Evolutionary conservation across 352 stramenopile species (phyloP).

Genomic region (Globisporangium canariense): DNA sequence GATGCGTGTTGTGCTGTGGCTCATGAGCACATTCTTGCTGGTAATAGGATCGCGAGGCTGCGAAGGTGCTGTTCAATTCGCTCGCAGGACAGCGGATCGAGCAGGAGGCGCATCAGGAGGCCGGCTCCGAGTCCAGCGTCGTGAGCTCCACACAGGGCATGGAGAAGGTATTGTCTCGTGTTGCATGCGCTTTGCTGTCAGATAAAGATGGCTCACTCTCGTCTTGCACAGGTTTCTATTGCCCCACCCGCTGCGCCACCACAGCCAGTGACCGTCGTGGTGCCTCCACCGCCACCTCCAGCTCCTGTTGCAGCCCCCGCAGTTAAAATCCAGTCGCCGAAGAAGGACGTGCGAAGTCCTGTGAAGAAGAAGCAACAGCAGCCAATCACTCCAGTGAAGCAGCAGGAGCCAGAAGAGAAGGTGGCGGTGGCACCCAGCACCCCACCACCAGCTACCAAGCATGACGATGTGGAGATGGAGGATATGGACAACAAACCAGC

Average conservation of each 20-base stretch:
- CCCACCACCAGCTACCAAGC: not conserved
- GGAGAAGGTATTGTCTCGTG: slow-evolving; percentile 22
- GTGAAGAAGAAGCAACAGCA: slow-evolving; percentile 12
- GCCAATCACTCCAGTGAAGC: not conserved
- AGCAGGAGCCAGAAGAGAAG: slow-evolving; percentile 9
- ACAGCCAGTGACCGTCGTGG: slow-evolving; percentile 17
- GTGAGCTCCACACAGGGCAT: slow-evolving; percentile 37
- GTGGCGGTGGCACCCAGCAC: slow-evolving; percentile 11
- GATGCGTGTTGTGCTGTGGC: not conserved
- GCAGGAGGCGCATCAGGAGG: slow-evolving; percentile 48
- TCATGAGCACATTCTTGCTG: slow-evolving; percentile 1
- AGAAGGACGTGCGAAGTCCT: slow-evolving; percentile 20
- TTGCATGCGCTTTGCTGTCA: not conserved
- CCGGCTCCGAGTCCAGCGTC: slow-evolving; percentile 26
- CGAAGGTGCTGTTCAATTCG: slow-evolving; percentile 72
- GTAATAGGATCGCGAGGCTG: slow-evolving; percentile 68
- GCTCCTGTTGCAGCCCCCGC: slow-evolving; percentile 4
- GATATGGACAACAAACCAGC: slow-evolving; percentile 16
- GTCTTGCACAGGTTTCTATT: slow-evolving; percentile 26
- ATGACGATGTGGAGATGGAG: slow-evolving; percentile 57
- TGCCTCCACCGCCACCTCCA: slow-evolving; percentile 29
- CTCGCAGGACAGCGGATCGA: slow-evolving; percentile 62
- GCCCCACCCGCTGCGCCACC: slow-evolving; percentile 12
- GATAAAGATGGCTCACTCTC: not conserved
- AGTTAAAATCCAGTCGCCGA: slow-evolving; percentile 8